Base-by-base conservation (phyloP, 495 filamentous ascomycete species). In the Pseudevernia furfuracea region DNA sequence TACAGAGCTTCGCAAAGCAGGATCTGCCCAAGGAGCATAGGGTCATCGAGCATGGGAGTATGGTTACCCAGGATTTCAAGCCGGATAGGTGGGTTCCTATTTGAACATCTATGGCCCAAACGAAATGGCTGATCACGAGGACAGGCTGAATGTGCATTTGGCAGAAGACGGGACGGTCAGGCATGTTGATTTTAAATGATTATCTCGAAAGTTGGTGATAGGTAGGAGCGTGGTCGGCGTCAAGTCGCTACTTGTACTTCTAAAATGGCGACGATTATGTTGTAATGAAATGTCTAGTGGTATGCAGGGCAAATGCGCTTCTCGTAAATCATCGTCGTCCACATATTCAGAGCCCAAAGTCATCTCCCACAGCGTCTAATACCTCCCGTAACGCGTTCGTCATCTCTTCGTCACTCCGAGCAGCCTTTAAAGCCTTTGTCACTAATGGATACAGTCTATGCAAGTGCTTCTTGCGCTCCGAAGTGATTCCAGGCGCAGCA, bases 361-460 rank as follows among this genome's bases (percentile, higher is more conserved):
- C 66, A 52, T 64, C 61, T 21, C 61, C 68, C 59, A 71, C 61
- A 39, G 63, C 67, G 32, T 71, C 67, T 57, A 72, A 30, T 21
- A 72, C 62, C 44, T 58, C 56, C 49, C 49, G 39, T 30, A 71
- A 56, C 39, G 62, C 62, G 7, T n/a, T 41, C 44, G 37, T 39
- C 63, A 69, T 66, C 60, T 71, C 60, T 43, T 66, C 69, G 62
- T 71, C 84, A 48, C 80, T 82, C 23, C 84, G 83, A 17, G 90
- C 87, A 1, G 90, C 86, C 67, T 81, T 81, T 1, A 89, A 77
- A 8, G 86, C 89, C 60, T 82, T 81, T 17, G 87, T 83, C 30
- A 96, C 71, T n/a, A 97, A 77, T 37, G 90, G 88, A 71, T 93
- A 96, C 59, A 98, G 75, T 75, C 87, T 82, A 62, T 88, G 82